Evolutionary conservation across 2,329 filamentous ascomycete genomes (phyloP).

Genomic region (Fusarium torulosum): DNA sequence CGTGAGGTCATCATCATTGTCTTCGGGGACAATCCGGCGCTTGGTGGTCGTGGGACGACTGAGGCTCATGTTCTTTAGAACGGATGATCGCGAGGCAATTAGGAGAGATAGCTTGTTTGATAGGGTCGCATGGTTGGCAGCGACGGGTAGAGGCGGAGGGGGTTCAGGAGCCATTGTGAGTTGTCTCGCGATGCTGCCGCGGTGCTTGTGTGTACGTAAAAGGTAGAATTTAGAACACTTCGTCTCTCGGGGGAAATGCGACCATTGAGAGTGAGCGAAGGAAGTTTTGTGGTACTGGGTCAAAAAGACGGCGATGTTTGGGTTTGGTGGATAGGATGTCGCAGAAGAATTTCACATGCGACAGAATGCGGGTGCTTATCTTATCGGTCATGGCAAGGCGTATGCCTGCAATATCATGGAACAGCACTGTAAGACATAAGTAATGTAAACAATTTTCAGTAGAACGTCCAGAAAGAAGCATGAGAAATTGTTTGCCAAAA

Average conservation of each 20-base stretch:
- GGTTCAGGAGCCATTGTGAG: conserved; percentile 41
- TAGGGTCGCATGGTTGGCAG: conserved; percentile 55
- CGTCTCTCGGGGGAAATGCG: neutral
- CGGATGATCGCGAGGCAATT: conserved; percentile 52
- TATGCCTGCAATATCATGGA: neutral
- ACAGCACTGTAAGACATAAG: neutral
- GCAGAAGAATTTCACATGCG: conserved; percentile 47
- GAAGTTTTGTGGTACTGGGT: neutral
- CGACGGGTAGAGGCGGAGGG: conserved; percentile 52
- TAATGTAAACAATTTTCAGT: neutral
- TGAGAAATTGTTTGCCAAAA: neutral
- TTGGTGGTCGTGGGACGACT: conserved; percentile 30
- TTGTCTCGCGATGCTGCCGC: neutral
- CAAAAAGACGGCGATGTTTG: conserved; percentile 25
- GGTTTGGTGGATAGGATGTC: conserved; percentile 32
- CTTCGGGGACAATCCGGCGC: conserved; percentile 18
- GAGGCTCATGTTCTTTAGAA: conserved; percentile 51
- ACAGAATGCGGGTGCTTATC: conserved; percentile 35
- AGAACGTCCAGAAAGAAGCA: neutral
- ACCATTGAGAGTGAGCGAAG: neutral
- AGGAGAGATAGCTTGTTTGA: conserved; percentile 59
- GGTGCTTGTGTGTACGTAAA: neutral
- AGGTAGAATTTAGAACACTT: neutral
- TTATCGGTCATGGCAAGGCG: conserved; percentile 35
- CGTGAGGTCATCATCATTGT: conserved; percentile 48